Percentiles rank a stretch among this genome's conserved stretches.
Evolutionary conservation across 2,329 filamentous ascomycete genomes (phyloP).

Genomic region (Lomentospora prolificans): DNA sequence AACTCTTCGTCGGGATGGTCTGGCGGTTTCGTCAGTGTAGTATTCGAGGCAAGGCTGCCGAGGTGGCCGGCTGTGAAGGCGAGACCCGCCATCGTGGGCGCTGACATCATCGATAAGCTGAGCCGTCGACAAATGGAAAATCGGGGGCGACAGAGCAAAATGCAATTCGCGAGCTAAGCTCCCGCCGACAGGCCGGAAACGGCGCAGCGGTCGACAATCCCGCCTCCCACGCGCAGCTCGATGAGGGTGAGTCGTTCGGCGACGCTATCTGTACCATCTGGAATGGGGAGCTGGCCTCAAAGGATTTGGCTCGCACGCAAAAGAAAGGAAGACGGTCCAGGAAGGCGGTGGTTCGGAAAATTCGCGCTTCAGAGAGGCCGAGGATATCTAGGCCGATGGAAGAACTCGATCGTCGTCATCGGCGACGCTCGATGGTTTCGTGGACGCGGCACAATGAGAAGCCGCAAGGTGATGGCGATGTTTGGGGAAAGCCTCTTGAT

Average conservation of each 20-base stretch:
- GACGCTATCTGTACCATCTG: constrained; percentile 4
- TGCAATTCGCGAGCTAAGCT: not conserved
- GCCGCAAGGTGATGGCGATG: not conserved
- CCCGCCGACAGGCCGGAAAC: not conserved
- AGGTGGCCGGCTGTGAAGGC: not conserved
- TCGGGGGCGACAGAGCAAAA: not conserved
- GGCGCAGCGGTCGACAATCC: not conserved
- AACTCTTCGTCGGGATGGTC: constrained; percentile 36
- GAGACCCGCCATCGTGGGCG: not conserved
- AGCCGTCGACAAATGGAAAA: not conserved
- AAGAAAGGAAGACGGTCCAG: not conserved
- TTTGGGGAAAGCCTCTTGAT: not conserved
- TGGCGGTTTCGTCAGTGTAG: constrained; percentile 8
- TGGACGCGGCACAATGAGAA: not conserved
- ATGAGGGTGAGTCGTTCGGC: not conserved
- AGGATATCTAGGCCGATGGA: not conserved
- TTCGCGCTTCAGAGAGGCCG: not conserved
- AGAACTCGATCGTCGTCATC: not conserved
- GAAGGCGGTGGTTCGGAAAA: no score
- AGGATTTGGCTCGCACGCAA: not conserved
- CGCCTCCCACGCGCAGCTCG: not conserved
- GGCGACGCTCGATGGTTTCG: not conserved
- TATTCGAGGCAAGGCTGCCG: constrained; percentile 1
- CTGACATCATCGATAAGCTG: not conserved
- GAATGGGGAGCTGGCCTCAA: not conserved